phyloP scores from a whole-genome alignment of 768 basidiomycete species.

The Leccinellum rugosiceps region DNA sequence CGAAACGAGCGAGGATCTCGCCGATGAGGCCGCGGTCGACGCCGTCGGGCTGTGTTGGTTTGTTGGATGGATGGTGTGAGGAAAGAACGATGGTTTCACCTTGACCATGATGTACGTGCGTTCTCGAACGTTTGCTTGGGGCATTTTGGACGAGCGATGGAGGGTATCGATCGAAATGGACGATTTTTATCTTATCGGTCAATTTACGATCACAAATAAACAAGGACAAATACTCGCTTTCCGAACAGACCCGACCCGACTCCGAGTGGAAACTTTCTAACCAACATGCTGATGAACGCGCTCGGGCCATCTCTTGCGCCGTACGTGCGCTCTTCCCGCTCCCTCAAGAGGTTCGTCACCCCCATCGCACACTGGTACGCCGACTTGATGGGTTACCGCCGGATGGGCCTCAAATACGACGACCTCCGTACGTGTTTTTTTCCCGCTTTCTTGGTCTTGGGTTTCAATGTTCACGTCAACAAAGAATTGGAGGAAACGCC shows the following conservation, averaged over 20 bases:
- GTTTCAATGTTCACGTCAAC: too few species aligned
- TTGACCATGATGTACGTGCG: constrained; percentile 99
- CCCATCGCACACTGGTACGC: constrained; percentile 86
- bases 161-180: constrained; percentile 18
- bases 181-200: constrained; percentile 30
- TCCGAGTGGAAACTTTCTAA: too few species aligned
- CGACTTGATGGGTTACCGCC: constrained; percentile 75
- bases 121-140: constrained; percentile 44
- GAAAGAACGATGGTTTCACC: constrained; percentile 40
- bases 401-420: constrained; percentile 89
- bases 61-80: too few species aligned
- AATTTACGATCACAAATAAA: constrained; percentile 28
- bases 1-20: constrained; percentile 94
- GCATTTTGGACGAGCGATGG: constrained; percentile 41
- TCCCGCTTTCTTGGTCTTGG: constrained; percentile 3
- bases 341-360: constrained; percentile 63
- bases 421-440: constrained; percentile 79
- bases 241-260: constrained; percentile 25
- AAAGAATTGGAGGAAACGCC: constrained; percentile 75
- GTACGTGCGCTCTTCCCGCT: constrained; percentile 63
- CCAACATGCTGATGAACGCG: constrained; percentile 39
- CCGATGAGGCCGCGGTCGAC: constrained; percentile 96
- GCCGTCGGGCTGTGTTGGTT: constrained; percentile 79
- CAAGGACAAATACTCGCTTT: constrained; percentile 38
- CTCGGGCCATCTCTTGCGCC: constrained; percentile 77